phyloP scores from a whole-genome alignment of 306 rosid species.

The Hylodesmum podocarpum region DNA sequence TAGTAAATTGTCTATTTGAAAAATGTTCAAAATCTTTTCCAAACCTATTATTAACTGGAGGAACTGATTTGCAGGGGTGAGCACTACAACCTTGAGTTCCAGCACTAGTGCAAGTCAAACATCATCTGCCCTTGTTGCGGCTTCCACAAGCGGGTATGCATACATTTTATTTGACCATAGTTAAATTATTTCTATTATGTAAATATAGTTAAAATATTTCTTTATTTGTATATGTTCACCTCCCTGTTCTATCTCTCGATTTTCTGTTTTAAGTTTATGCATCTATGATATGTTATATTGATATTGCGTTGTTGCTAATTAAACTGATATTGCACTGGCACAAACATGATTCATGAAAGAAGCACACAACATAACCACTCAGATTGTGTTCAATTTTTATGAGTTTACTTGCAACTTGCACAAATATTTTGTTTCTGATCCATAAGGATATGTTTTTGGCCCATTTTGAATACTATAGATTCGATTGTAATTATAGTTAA shows the following conservation, averaged over 20 bases:
- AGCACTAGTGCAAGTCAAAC: conserved; percentile 59
- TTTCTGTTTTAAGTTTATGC: conserved; percentile 4
- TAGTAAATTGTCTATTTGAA: background rate
- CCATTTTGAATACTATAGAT: background rate
- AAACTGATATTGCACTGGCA: too few species aligned
- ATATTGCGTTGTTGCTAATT: conserved; percentile 4
- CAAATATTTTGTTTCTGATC: conserved; percentile 35
- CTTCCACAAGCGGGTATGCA: conserved; percentile 80
- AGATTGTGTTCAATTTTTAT: conserved; percentile 24
- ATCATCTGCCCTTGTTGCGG: conserved; percentile 57
- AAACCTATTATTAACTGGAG: background rate
- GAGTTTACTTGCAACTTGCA: conserved; percentile 33
- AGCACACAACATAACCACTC: background rate
- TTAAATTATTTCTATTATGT: background rate
- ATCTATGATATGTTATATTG: background rate
- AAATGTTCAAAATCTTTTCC: background rate
- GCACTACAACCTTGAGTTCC: conserved; percentile 48
- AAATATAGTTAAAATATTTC: background rate
- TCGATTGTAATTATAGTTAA: conserved; percentile 49
- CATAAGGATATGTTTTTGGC: conserved; percentile 20
- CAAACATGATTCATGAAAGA: conserved; percentile 68
- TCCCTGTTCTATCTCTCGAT: background rate
- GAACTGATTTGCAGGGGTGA: conserved; percentile 51
- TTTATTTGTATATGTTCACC: background rate
- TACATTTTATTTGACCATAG: background rate